Base-by-base conservation (phyloP, 2,329 filamentous ascomycete species). In the Bipolaris sorokiniana region DNA sequence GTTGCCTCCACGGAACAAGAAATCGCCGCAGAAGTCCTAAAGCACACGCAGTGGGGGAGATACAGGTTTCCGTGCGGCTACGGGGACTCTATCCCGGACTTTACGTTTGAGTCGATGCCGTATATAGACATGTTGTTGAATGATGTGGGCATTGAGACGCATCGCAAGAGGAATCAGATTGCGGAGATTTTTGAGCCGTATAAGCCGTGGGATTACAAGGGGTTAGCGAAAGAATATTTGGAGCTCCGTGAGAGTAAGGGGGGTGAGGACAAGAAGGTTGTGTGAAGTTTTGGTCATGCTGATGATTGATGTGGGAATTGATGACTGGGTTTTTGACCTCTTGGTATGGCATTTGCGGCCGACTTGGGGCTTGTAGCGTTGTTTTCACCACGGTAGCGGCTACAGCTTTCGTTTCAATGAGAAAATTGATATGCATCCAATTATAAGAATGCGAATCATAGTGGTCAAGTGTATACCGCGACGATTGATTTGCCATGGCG, bases 141-240 rank as follows among this genome's bases (percentile, higher is more conserved):
- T 7, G 38, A 41, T 26, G 20, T 41, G 4, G 38, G 38, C 20
- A 41, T 41, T 41, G 11, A 26, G 38, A 41, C 38, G 20, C 38
- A 41, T 26, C 38, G 38, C 38, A 41, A 41, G 20, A 41, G 20
- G 11, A 41, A 41, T 23, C 38, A 41, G 38, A 22, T 22, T 41
- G 38, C 38, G 38, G 38, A 41, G 20, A 41, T 41, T 41, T 41
- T 41, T n/a, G 38, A 41, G 38, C 38, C 38, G 38, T 41, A 41
- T 23, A 41, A 41, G 38, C 20, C 20, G 2, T 3, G 2, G 20
- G 38, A 41, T 23, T 41, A 23, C 6, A 41, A 26, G 38, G 20
- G 10, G 38, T 26, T 41, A 11, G 38, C 18, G 20, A 41, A 22
- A 3, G 38, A 41, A 11, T 41, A 41, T 26, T 2, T 41, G 18